A percentile compares a stretch with the other conserved stretches of the same genome.
These are phyloP conservation scores for Kazachstania psychrophila DNA, from an alignment of 805 yeast species.

Conservation along the genomic window DNA sequence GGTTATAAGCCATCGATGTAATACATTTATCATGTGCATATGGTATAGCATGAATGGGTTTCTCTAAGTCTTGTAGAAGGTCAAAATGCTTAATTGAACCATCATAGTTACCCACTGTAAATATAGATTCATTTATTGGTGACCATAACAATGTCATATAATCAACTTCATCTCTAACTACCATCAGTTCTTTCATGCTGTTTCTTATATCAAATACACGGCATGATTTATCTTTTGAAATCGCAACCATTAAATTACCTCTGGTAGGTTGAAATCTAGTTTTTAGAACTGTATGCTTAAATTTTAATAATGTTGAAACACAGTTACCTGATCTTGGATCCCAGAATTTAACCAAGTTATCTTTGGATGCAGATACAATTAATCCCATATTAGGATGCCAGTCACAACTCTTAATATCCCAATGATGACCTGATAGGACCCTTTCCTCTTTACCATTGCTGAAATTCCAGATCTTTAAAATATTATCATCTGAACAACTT, in stretches of 20 bases:
- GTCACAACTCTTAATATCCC: conserved; percentile 97
- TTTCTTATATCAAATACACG: conserved; percentile 75
- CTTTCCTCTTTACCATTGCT: conserved; percentile 79
- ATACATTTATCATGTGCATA: conserved; percentile 92
- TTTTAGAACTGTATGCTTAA: conserved; percentile 87
- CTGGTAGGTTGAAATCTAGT: conserved; percentile 70
- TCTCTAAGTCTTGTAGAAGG: conserved; percentile 30
- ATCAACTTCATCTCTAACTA: conserved; percentile 76
- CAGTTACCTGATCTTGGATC: conserved; percentile 80
- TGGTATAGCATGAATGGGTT: conserved; percentile 58
- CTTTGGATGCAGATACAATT: conserved; percentile 89
- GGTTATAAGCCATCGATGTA: conserved; percentile 85
- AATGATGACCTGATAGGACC: conserved; percentile 81
- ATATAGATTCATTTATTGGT: conserved; percentile 69
- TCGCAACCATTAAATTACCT: conserved; percentile 76
- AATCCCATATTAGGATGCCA: conserved; percentile 92
- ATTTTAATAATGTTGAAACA: conserved; percentile 76
- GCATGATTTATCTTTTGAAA: conserved; percentile 81
- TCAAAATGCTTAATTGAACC: conserved; percentile 76
- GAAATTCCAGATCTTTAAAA: conserved; percentile 89
- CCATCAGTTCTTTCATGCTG: conserved; percentile 65
- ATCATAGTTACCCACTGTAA: conserved; percentile 81
- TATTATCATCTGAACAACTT: conserved; percentile 89
- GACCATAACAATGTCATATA: conserved; percentile 86
- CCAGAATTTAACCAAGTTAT: conserved; percentile 88